phyloP scores from a whole-genome alignment of 2,329 filamentous ascomycete species.

The Alternaria brassicae region DNA sequence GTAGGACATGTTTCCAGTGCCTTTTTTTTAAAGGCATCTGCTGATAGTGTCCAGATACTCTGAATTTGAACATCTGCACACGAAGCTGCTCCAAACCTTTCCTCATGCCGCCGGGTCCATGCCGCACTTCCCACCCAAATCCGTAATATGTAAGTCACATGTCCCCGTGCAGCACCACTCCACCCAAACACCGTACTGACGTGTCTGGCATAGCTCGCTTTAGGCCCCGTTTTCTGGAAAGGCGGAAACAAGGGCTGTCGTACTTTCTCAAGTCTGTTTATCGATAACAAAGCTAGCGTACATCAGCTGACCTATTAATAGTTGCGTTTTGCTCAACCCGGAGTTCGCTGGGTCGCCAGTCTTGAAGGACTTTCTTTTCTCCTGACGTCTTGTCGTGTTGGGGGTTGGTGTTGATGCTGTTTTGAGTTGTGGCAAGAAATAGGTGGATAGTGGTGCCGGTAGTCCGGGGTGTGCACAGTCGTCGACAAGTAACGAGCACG shows the following conservation, averaged over 20 bases:
- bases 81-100: conserved; percentile 77
- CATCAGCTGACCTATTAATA: conserved; percentile 52
- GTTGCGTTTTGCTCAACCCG: conserved; percentile 89
- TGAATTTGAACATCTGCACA: conserved; percentile 85
- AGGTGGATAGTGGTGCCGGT: not conserved
- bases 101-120: conserved; percentile 85
- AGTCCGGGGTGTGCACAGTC: not conserved
- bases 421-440: not conserved
- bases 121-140: conserved; percentile 90
- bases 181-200: conserved; percentile 28
- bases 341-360: conserved; percentile 93
- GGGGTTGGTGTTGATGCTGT: not conserved
- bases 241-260: conserved; percentile 78
- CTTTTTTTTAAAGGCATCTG: conserved; percentile 5
- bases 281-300: conserved; percentile 31
- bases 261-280: conserved; percentile 88
- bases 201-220: conserved; percentile 63
- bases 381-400: conserved; percentile 32
- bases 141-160: conserved; percentile 73
- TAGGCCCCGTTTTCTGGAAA: conserved; percentile 82
- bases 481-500: not conserved
- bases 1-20: conserved; percentile 41
- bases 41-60: conserved; percentile 71
- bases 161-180: conserved; percentile 27
- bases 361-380: conserved; percentile 88